Percentiles rank a stretch among this genome's conserved stretches.
These are phyloP conservation scores for Verticillium zaregamsianum DNA, from an alignment of 2,329 filamentous ascomycete species.

Conservation along the genomic window DNA sequence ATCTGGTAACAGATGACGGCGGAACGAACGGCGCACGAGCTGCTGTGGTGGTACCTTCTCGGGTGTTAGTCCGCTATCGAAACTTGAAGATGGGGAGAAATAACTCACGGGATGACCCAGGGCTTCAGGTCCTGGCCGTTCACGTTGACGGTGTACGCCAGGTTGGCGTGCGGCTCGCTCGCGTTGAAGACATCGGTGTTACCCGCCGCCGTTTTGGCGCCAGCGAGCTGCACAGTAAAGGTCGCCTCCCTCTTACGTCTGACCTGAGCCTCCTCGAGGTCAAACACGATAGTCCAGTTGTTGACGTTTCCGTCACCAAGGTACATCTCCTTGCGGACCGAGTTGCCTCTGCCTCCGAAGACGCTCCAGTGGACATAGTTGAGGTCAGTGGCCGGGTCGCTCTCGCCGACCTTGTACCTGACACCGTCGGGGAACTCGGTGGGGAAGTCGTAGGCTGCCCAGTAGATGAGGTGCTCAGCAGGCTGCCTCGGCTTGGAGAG, in stretches of 20 bases:
- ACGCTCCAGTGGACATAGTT: slow-evolving; percentile 62
- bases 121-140: slow-evolving; percentile 35
- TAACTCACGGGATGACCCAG: slow-evolving; percentile 48
- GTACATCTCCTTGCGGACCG: slow-evolving; percentile 31
- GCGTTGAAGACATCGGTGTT: slow-evolving; percentile 55
- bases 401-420: slow-evolving; percentile 47
- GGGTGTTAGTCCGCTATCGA: background rate
- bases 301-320: slow-evolving; percentile 39
- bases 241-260: slow-evolving; percentile 42
- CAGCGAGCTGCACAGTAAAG: slow-evolving; percentile 59
- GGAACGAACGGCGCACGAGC: slow-evolving; percentile 55
- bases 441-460: slow-evolving; percentile 52
- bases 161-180: slow-evolving; percentile 43
- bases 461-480: slow-evolving; percentile 53
- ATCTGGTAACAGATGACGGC: slow-evolving; percentile 56
- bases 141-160: slow-evolving; percentile 37
- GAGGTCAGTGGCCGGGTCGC: slow-evolving; percentile 38
- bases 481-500: slow-evolving; percentile 40
- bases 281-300: slow-evolving; percentile 52
- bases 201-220: slow-evolving; percentile 56
- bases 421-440: slow-evolving; percentile 53
- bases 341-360: slow-evolving; percentile 49
- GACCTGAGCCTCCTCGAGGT: slow-evolving; percentile 33
- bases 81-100: background rate
- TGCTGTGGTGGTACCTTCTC: slow-evolving; percentile 46